phyloP scores from a whole-genome alignment of 768 basidiomycete genomes.

The Boletus fagicola region DNA sequence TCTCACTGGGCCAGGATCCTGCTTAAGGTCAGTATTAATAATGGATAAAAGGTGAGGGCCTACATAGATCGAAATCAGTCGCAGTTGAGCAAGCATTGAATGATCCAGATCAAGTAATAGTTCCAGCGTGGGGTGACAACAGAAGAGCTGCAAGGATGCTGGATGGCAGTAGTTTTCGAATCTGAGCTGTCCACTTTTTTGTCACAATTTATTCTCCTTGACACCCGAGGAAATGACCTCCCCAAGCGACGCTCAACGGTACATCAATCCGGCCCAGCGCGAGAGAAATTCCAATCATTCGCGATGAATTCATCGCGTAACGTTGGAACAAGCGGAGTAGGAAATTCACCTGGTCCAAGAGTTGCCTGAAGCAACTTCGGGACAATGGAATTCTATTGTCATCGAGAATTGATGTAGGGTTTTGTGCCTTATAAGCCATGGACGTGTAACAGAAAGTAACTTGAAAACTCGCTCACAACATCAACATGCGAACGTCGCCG shows the following conservation, averaged over 20 bases:
- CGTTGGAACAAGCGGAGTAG: neutral
- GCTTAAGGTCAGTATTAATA: neutral
- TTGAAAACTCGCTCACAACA: neutral
- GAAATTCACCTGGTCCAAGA: neutral
- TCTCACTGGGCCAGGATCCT: neutral
- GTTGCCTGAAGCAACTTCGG: neutral
- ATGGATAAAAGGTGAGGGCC: neutral
- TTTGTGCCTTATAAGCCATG: neutral
- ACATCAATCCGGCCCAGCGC: neutral
- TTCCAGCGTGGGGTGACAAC: neutral
- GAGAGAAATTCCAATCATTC: neutral
- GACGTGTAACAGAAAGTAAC: neutral
- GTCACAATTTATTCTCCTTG: no score
- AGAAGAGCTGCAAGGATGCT: neutral
- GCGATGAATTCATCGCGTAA: neutral
- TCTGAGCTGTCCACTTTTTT: neutral
- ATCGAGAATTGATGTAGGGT: neutral
- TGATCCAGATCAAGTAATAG: neutral
- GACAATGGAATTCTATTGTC: slow-evolving; percentile 3
- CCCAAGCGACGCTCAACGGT: neutral
- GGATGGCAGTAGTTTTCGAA: neutral
- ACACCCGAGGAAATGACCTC: no score
- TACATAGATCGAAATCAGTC: neutral
- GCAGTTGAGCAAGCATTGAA: no score
- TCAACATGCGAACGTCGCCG: slow-evolving; percentile 14